Evolutionary conservation across 2,329 filamentous ascomycete species (phyloP), one percentile per base, ranked within the genome.

Genomic region (Colletotrichum kahawae): DNA sequence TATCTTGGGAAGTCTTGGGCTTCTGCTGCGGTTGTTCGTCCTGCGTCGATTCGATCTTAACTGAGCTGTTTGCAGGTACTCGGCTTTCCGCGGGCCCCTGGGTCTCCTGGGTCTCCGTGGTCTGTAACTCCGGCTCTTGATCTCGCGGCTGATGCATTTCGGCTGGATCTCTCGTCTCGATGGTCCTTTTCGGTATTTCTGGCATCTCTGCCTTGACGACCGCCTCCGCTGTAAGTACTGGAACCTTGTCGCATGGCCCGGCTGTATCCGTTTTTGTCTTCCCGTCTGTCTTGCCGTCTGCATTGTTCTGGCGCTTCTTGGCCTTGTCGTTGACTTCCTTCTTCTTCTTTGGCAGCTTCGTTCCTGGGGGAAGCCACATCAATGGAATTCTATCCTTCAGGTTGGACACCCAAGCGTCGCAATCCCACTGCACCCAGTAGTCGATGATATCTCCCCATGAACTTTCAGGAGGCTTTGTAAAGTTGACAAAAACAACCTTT

Each of bases 361-460:
- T 82, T 1, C 85, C 86, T 0, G 87, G 86, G 0, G 88, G 88
- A 71, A 90, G 83, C 91, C 92, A 93, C 5, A 93, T 84, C 63
- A 89, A 87, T 2, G 91, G 89, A 71, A 92, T 88, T 68, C 90
- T 89, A 66, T 84, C 83, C 75, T 89, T 90, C 69, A 95, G 81
- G 79, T 94, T 92, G 12, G 87, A 82, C 1, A 95, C 92, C 93
- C 93, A 95, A 5, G 90, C 90, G 78, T 95, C 93, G 75, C 93
- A 95, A 79, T 95, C 93, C 92, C 92, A 94, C 77, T 93, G 88
- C 1, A 95, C 88, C 90, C 93, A 94, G 76, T 92, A 94, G 82
- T 95, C 93, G 68, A 95, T 93, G 0, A 94, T 85, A 69, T 94
- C 93, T 1, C 92, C 91, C 93, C 93, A 95, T 1, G 89, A 90